phyloP scores from a whole-genome alignment of 345 rosid species.

The Lumnitzera racemosa region DNA sequence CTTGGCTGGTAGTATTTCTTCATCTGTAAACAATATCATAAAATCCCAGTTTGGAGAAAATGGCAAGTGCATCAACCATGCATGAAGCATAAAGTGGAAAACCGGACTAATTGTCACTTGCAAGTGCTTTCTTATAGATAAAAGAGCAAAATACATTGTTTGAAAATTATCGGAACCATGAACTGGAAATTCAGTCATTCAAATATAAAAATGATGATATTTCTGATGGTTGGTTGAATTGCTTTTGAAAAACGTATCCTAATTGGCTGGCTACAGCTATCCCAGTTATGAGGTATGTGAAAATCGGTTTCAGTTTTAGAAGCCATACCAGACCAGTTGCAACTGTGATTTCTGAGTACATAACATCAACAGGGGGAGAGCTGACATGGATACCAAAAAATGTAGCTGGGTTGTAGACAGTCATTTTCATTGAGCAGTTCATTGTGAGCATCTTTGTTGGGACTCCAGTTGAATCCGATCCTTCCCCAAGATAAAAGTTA shows the following conservation, averaged over 20 bases:
- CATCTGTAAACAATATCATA: conserved; percentile 32
- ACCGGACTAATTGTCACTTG: too few species aligned
- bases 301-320: background rate
- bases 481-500: conserved; percentile 69
- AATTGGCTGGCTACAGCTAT: too few species aligned
- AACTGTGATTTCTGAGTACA: conserved; percentile 49
- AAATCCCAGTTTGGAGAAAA: background rate
- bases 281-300: too few species aligned
- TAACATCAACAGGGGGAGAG: conserved; percentile 49
- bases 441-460: conserved; percentile 65
- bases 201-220: background rate
- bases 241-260: too few species aligned
- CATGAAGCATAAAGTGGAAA: too few species aligned
- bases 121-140: too few species aligned
- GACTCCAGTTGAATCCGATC: conserved; percentile 67
- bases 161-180: background rate
- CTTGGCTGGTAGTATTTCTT: conserved; percentile 71
- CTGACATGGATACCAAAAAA: conserved; percentile 80
- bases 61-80: background rate
- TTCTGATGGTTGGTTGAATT: background rate
- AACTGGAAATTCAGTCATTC: background rate
- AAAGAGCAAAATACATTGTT: too few species aligned
- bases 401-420: conserved; percentile 60
- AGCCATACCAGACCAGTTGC: conserved; percentile 67
- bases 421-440: conserved; percentile 56